Evolutionary conservation across 257 asterid genomes (phyloP), one percentile per base, ranked within the genome.

Genomic region (Datura wrightii): DNA sequence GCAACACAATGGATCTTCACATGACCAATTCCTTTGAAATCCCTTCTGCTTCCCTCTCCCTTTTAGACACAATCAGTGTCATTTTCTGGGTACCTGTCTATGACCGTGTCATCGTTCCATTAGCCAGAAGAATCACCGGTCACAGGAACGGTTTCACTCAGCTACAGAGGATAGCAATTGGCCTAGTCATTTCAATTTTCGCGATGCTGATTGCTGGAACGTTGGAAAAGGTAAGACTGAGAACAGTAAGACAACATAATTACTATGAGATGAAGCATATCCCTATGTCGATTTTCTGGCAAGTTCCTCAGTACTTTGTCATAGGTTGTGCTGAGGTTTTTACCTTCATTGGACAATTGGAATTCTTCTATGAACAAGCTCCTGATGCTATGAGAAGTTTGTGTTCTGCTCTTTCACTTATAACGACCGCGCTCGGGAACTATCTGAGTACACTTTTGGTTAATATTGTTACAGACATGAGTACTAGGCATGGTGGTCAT

Each of bases 241-340:
- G 39, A 6, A 67, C 79, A 7, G 96, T 91, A 3, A 87, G 71
- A 63, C 80, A 85, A 9, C 86, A 91, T 8, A 56, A 86, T 5
- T 89, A 85, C 46, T 90, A 89, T 3, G 92, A 89, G 5, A 65
- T 79, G 3, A 85, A 88, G 19, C 92, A 91, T 50, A 66, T 90
- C 3, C 92, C 94, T 0, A 10, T 93, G 34, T 89, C 97, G 1
- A 62, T 93, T 1, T 93, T 93, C 81, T 92, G 94, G 93, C 97
- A 92, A 80, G 92, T 92, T 10, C 97, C 95, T 15, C 95, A 93
- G 37, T 93, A 92, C 52, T 91, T 93, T 83, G 84, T 93, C 63
- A 88, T 92, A 5, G 97, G 97, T 1, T 92, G 92, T 14, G 95
- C 95, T 3, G 97, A 93, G 84, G 97, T 92, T 5, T 90, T 93